These are phyloP conservation scores for Auriscalpium microsporum DNA, from an alignment of 768 basidiomycete genomes.

Conservation along the genomic window DNA sequence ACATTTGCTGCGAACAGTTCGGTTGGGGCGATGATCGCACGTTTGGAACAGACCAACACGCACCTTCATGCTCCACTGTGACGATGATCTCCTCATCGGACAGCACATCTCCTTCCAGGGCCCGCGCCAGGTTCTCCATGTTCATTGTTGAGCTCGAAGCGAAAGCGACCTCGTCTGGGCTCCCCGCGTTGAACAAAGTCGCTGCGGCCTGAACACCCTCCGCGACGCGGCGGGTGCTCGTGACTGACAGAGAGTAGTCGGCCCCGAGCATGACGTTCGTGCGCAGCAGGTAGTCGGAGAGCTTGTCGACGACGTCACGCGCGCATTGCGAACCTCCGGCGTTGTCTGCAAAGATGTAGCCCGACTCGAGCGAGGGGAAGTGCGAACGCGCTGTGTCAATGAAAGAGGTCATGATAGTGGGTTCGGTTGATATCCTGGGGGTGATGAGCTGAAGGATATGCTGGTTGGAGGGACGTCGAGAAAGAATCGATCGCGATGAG, in stretches of 20 bases:
- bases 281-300: slow-evolving; percentile 60
- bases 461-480: too few species aligned
- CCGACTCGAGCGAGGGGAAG: slow-evolving; percentile 53
- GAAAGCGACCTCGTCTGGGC: slow-evolving; percentile 55
- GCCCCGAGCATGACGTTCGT: slow-evolving; percentile 72
- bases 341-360: slow-evolving; percentile 67
- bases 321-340: slow-evolving; percentile 68
- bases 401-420: slow-evolving; percentile 5
- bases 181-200: slow-evolving; percentile 57
- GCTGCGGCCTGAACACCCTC: slow-evolving; percentile 45
- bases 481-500: too few species aligned
- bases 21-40: not conserved
- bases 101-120: slow-evolving; percentile 45
- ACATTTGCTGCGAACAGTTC: slow-evolving; percentile 44
- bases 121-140: slow-evolving; percentile 59
- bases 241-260: slow-evolving; percentile 50
- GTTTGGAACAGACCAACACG: slow-evolving; percentile 1
- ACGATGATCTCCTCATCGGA: slow-evolving; percentile 67
- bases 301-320: slow-evolving; percentile 44
- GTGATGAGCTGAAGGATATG: too few species aligned
- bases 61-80: slow-evolving; percentile 77
- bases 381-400: slow-evolving; percentile 43
- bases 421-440: too few species aligned
- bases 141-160: slow-evolving; percentile 61
- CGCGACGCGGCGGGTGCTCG: slow-evolving; percentile 42